Evolutionary conservation across 1,284 basidiomycete species (phyloP).

Genomic region (Crepidotus sp.): DNA sequence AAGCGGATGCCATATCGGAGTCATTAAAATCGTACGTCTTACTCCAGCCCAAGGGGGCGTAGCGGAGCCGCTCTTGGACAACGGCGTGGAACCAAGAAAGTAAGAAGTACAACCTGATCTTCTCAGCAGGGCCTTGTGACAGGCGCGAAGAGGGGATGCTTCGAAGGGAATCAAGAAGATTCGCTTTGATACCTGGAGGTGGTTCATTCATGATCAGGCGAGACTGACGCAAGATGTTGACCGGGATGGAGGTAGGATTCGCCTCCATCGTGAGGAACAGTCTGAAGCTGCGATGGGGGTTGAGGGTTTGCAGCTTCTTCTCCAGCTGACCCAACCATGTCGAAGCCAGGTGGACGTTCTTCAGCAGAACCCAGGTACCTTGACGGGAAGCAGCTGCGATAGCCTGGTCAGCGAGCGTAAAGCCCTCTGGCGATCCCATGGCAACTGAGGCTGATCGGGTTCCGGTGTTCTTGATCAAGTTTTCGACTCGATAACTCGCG

Average conservation of each 20-base stretch:
- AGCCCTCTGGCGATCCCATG: conserved; percentile 99
- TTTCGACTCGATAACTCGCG: conserved; percentile 91
- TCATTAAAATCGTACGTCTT: conserved; percentile 97
- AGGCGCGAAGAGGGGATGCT: conserved; percentile 65
- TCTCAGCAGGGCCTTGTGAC: conserved; percentile 82
- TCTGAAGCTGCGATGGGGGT: conserved; percentile 83
- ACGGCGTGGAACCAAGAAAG: conserved; percentile 99
- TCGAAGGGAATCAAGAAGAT: conserved; percentile 84
- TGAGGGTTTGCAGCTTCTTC: conserved; percentile 91
- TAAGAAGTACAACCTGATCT: conserved; percentile 84
- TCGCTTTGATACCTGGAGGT: conserved; percentile 91
- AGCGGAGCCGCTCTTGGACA: conserved; percentile 90
- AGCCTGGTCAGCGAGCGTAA: conserved; percentile 86
- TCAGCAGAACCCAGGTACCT: conserved; percentile 90
- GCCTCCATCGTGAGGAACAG: conserved; percentile 97
- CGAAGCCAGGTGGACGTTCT: conserved; percentile 93
- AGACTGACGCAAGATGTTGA: conserved; percentile 92
- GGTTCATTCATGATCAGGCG: conserved; percentile 97
- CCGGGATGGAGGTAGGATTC: conserved; percentile 76
- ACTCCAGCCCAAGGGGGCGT: conserved; percentile 92
- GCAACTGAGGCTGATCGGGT: conserved; percentile 80
- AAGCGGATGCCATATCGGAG: conserved; percentile 91
- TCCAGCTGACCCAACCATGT: conserved; percentile 92
- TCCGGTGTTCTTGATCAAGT: conserved; percentile 70
- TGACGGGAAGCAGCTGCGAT: conserved; percentile 85